These are phyloP conservation scores for Fusarium xyrophilum DNA, from an alignment of 2,329 filamentous ascomycete species.

Conservation along the genomic window DNA sequence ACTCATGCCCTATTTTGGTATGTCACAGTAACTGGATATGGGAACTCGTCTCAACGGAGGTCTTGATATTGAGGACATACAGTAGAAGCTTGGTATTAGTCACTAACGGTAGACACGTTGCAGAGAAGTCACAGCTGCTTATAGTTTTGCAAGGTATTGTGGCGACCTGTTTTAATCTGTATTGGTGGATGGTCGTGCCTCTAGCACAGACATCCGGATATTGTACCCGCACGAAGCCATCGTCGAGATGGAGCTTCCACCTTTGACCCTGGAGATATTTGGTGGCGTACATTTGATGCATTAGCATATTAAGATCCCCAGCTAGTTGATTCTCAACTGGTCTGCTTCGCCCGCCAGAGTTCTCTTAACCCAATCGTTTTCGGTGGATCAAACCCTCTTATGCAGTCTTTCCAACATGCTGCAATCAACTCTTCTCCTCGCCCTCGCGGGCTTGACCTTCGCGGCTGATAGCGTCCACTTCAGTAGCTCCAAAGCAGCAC, in stretches of 20 bases:
- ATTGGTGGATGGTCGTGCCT: constrained; percentile 10
- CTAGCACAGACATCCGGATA: constrained; percentile 20
- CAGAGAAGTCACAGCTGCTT: background rate
- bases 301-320: constrained; percentile 9
- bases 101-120: background rate
- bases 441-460: constrained; percentile 35
- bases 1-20: constrained; percentile 22
- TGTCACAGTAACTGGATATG: background rate
- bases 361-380: background rate
- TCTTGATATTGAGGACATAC: background rate
- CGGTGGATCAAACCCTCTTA: background rate
- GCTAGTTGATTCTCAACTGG: constrained; percentile 20
- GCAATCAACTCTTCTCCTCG: constrained; percentile 39
- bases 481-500: constrained; percentile 18
- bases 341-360: background rate
- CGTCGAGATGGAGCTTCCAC: constrained; percentile 19
- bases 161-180: background rate
- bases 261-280: constrained; percentile 25
- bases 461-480: constrained; percentile 31
- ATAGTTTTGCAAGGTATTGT: background rate
- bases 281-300: constrained; percentile 28
- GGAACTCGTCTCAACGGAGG: background rate
- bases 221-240: constrained; percentile 34
- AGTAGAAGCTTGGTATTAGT: background rate
- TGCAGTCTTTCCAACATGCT: constrained; percentile 29